These are phyloP conservation scores for Camelina neglecta DNA, from an alignment of 345 rosid genomes.

Conservation along the genomic window DNA sequence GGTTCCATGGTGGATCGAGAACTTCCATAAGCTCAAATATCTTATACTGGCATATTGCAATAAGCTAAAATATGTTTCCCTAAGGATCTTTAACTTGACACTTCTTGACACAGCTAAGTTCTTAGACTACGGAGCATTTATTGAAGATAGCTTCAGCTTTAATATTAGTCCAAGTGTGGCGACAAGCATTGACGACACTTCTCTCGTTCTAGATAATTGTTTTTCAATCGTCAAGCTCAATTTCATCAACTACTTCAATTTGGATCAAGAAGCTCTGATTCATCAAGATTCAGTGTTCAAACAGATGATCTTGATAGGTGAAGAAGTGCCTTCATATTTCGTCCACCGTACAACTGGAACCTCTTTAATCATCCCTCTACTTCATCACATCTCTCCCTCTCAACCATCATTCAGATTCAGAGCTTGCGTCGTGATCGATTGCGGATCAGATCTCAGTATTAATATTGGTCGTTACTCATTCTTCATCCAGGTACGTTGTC, in stretches of 20 bases:
- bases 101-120: not conserved
- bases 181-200: too few relatives aligned
- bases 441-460: not conserved
- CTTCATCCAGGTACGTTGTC: conserved; percentile 35
- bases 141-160: not conserved
- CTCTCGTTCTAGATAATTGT: too few relatives aligned
- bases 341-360: not conserved
- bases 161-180: too few relatives aligned
- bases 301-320: conserved; percentile 19
- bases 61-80: conserved; percentile 20
- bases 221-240: not conserved
- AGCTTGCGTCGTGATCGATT: conserved; percentile 32
- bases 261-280: conserved; percentile 23
- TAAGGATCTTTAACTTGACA: conserved; percentile 2
- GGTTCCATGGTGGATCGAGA: conserved; percentile 8
- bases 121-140: conserved; percentile 8
- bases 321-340: conserved; percentile 20
- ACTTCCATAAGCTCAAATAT: conserved; percentile 5
- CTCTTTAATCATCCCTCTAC: not conserved
- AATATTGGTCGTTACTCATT: too few relatives aligned
- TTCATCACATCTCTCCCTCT: not conserved
- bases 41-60: not conserved
- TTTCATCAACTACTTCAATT: conserved; percentile 11
- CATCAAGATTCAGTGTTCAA: conserved; percentile 7
- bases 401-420: conserved; percentile 20